These are phyloP conservation scores for Fusarium xyrophilum DNA, from an alignment of 2,329 filamentous ascomycete genomes.

Conservation along the genomic window DNA sequence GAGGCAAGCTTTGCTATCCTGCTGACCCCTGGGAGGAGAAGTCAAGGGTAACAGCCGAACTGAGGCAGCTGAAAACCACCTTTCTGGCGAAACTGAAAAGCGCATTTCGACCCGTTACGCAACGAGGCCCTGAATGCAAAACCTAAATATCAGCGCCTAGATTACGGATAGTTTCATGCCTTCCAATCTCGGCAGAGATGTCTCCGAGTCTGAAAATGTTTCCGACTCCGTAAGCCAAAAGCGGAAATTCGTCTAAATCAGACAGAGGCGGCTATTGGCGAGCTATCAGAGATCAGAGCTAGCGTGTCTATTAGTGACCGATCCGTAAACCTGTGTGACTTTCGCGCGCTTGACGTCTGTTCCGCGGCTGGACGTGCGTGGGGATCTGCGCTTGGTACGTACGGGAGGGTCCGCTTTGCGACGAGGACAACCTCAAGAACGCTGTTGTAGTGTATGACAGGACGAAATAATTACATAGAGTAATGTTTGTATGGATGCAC, in stretches of 20 bases:
- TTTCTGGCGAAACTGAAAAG: not conserved
- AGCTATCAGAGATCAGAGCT: slow-evolving; percentile 19
- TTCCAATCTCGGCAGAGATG: slow-evolving; percentile 22
- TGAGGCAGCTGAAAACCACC: not conserved
- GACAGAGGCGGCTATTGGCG: slow-evolving; percentile 31
- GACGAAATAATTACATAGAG: not conserved
- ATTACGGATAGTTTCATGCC: slow-evolving; percentile 10
- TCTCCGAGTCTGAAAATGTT: slow-evolving; percentile 2
- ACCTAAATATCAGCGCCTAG: not conserved
- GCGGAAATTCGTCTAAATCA: slow-evolving; percentile 39
- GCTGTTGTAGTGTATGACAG: slow-evolving; percentile 28
- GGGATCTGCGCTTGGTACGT: slow-evolving; percentile 8
- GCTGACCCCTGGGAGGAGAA: not conserved
- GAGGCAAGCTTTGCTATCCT: not conserved
- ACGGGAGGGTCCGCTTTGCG: too few relatives aligned
- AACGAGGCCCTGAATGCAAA: not conserved
- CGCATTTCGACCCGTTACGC: not conserved
- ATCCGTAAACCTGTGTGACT: slow-evolving; percentile 22
- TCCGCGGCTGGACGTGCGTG: slow-evolving; percentile 25
- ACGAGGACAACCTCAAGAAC: slow-evolving; percentile 14
- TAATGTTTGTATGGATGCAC: not conserved
- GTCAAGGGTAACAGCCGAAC: slow-evolving; percentile 8
- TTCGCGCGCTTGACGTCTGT: slow-evolving; percentile 28
- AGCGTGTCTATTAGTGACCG: slow-evolving; percentile 17
- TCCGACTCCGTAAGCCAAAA: slow-evolving; percentile 24